phyloP scores from a whole-genome alignment of 139 green algal species.

The Raphidocelis subcapitata region DNA sequence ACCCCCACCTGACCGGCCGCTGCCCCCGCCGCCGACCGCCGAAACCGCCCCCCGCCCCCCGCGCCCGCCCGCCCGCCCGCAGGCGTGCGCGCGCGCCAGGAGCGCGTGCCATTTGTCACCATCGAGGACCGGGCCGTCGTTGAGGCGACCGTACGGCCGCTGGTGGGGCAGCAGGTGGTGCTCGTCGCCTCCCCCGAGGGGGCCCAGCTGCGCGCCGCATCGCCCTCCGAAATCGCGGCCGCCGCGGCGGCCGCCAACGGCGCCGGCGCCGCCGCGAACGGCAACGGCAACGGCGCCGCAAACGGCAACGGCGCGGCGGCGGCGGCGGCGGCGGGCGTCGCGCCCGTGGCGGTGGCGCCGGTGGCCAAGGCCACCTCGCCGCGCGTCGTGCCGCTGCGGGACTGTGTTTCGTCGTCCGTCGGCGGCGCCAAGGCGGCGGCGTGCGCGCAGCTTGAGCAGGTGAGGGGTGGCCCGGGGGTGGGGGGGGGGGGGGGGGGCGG shows the following conservation, averaged over 20 bases:
- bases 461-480: not conserved
- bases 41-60: no score
- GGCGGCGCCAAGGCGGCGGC: conserved; percentile 84
- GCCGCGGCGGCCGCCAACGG: conserved; percentile 2
- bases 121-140: conserved; percentile 70
- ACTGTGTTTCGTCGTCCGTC: conserved; percentile 45
- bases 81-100: conserved; percentile 89
- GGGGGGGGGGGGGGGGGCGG: not conserved
- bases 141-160: conserved; percentile 34
- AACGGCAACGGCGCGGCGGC: no score
- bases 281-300: no score
- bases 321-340: no score
- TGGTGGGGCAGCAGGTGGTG: conserved; percentile 52
- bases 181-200: conserved; percentile 35
- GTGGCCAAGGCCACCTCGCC: conserved; percentile 23
- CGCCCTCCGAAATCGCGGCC: not conserved
- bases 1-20: no score
- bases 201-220: conserved; percentile 27
- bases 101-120: conserved; percentile 80
- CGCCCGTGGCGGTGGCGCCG: not conserved
- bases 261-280: not conserved
- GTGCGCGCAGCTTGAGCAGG: conserved; percentile 69
- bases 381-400: conserved; percentile 53
- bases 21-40: no score
- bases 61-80: not conserved